Evolutionary conservation across 345 rosid genomes (phyloP).

Genomic region (Pistacia vera): DNA sequence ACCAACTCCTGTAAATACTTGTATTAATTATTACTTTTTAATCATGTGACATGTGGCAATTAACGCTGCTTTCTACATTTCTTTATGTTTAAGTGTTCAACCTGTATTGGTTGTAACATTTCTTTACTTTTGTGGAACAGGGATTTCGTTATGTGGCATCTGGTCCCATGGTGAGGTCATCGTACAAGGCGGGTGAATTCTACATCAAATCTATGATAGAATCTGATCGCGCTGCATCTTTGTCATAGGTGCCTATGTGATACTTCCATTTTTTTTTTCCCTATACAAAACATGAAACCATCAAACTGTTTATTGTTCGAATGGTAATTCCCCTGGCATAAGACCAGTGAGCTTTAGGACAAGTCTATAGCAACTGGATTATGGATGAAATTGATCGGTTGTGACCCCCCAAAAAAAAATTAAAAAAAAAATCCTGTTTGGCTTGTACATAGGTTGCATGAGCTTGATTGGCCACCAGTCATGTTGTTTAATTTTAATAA

Average conservation of each 20-base stretch:
- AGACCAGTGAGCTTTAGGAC: background rate
- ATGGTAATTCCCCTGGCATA: background rate
- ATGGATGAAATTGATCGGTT: background rate
- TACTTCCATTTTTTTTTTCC: background rate
- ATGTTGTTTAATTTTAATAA: conserved; percentile 2
- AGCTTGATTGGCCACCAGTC: background rate
- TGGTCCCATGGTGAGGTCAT: conserved; percentile 99
- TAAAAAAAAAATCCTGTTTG: background rate
- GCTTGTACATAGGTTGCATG: conserved; percentile 9
- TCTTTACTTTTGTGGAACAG: conserved; percentile 40
- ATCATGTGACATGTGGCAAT: background rate
- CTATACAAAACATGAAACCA: background rate
- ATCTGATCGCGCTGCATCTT: conserved; percentile 71
- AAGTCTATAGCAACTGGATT: conserved; percentile 3
- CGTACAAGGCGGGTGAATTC: conserved; percentile 98
- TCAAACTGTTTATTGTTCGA: conserved; percentile 7
- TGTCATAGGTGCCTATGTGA: conserved; percentile 24
- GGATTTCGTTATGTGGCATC: conserved; percentile 98
- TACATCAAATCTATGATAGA: conserved; percentile 98
- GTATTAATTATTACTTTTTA: background rate
- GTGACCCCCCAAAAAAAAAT: background rate
- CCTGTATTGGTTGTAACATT: background rate
- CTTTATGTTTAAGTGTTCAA: background rate
- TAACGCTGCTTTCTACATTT: background rate
- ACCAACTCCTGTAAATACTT: background rate